Evolutionary conservation across 352 stramenopile species (phyloP).

Genomic region (Peronospora destructor): DNA sequence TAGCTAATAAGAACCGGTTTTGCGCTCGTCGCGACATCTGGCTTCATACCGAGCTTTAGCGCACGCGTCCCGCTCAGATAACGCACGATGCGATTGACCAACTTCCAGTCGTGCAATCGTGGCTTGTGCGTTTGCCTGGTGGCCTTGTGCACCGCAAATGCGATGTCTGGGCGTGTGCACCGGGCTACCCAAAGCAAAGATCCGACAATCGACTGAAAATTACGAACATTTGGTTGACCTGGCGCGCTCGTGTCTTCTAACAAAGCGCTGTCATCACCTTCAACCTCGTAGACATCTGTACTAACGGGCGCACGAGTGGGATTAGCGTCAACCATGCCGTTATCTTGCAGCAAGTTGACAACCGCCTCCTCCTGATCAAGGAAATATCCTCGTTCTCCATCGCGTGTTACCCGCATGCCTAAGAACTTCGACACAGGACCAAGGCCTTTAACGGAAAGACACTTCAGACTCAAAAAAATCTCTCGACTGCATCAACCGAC

Average conservation of each 20-base stretch:
- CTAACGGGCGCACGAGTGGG: background rate
- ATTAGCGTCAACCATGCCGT: background rate
- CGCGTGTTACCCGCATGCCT: too few species aligned
- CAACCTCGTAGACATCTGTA: background rate
- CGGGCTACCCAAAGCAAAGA: background rate
- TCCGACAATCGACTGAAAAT: background rate
- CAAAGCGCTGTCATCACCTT: background rate
- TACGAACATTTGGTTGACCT: background rate
- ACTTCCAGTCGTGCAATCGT: background rate
- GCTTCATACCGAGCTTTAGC: background rate
- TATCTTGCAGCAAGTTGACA: background rate
- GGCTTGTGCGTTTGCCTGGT: background rate
- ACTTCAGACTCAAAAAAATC: too few species aligned
- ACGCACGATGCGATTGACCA: background rate
- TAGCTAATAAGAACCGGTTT: background rate
- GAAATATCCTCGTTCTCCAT: too few species aligned
- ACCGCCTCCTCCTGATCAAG: too few species aligned
- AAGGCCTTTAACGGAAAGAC: too few species aligned
- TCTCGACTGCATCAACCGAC: too few species aligned
- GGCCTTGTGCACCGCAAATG: background rate
- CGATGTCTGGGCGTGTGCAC: too few species aligned
- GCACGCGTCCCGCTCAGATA: background rate
- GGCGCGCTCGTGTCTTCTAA: background rate
- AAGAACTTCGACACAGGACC: too few species aligned
- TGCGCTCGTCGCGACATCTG: background rate